Base-by-base conservation (phyloP, 169 alveolate species). In the Cryptosporidium xiaoi region DNA sequence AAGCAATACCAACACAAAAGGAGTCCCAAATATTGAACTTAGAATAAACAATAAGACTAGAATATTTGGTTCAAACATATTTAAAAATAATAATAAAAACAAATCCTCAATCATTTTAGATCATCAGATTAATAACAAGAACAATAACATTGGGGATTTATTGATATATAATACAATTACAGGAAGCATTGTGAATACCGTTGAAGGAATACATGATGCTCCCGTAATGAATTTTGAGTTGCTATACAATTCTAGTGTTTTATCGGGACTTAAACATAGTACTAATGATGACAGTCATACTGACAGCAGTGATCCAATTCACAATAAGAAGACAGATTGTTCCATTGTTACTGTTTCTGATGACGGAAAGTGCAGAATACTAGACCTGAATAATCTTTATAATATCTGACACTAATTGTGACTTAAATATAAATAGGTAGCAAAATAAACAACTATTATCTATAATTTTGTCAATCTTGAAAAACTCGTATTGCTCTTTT, bases 171-270 rank as follows among this genome's bases (percentile, higher is more conserved):
- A 77, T 27, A 44, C 87, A 15, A 8, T 77, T n/a, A 56, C 69
- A 0, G 87, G 87, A 24, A 77, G 27, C 40, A 48, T 77, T 8
- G 46, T 77, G 13, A 60, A 71, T 2, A 46, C 62, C 18, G 64
- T 77, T 24, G 77, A 77, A 31, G 87, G 87, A 20, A 34, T 77
- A 7, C 87, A 77, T 50, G 87, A 77, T n/a, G 87, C 87, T 29
- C 87, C 87, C 27, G 62, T 77, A 10, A 77, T 77, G 87, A 62
- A 77, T 44, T 77, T 77, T 46, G 87, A 77, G 29, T 64, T 77
- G 10, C 18, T 77, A 40, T 60, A 60, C 36, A 77, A 77, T 27
- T 34, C 53, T 10, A 56, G 18, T 44, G n/a, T 20, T 24, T 18
- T 46, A n/a, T 40, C 71, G 10, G 53, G 69, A 20, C 58, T 31